These are phyloP conservation scores for Microbotryum scabiosae DNA, from an alignment of 1,284 basidiomycete genomes.

Conservation along the genomic window DNA sequence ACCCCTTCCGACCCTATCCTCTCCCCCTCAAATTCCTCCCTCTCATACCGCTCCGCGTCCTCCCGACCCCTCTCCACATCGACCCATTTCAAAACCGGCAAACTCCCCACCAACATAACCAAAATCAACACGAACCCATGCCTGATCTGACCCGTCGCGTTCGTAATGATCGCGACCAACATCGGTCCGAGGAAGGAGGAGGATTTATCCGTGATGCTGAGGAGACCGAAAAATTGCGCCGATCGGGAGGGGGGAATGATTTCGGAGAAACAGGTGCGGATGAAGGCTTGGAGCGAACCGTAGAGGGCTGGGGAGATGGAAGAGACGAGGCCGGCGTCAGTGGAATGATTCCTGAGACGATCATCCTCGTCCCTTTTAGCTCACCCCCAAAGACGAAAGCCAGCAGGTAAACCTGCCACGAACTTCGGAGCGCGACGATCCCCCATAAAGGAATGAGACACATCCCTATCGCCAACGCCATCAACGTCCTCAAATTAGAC, in stretches of 20 bases:
- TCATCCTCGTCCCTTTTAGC: no score
- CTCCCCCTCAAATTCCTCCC: not conserved
- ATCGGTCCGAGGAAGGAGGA: conserved; percentile 77
- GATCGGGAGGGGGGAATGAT: conserved; percentile 68
- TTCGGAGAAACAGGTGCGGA: conserved; percentile 67
- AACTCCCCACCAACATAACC: conserved; percentile 63
- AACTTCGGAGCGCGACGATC: conserved; percentile 65
- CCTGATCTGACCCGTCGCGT: conserved; percentile 73
- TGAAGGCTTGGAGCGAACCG: conserved; percentile 70
- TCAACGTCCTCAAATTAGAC: conserved; percentile 59
- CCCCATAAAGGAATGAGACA: conserved; percentile 66
- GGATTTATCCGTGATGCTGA: conserved; percentile 79
- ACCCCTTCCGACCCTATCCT: no score
- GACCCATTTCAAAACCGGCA: conserved; percentile 58
- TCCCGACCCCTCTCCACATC: conserved; percentile 58
- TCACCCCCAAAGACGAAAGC: conserved; percentile 70
- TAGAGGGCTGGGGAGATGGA: conserved; percentile 49
- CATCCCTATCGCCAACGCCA: conserved; percentile 58
- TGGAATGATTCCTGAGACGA: not conserved
- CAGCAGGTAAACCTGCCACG: conserved; percentile 72
- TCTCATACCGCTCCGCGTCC: conserved; percentile 49
- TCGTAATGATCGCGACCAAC: conserved; percentile 73
- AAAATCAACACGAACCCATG: conserved; percentile 81
- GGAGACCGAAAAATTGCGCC: conserved; percentile 59
- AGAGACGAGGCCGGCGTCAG: conserved; percentile 17